Evolutionary conservation across 2,329 filamentous ascomycete genomes (phyloP), one percentile per base, ranked within the genome.

Genomic region (Chaetoscypha palmicola): DNA sequence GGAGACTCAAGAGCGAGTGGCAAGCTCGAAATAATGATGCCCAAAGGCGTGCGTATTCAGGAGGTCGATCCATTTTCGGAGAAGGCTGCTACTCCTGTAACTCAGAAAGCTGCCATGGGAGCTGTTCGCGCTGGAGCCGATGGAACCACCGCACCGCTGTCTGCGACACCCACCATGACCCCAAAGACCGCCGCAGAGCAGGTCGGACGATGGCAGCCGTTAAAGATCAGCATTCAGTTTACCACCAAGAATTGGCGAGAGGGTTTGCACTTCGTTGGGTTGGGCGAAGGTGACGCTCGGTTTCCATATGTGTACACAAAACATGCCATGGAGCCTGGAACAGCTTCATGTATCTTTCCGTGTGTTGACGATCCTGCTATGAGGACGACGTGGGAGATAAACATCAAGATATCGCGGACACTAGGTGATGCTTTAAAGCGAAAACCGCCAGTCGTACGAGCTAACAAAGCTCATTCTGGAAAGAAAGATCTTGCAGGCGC

Each of bases 241-340:
- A 70, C 73, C 17, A 78, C 87, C 24, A 79, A 78, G 39, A 78
- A 79, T 54, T 82, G 90, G 39, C 76, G 87, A 35, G 92, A 98
- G 62, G 91, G 88, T 17, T 65, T 97, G 46, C 90, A 96, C 48
- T 98, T 96, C 65, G 86, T 94, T 12, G 90, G 92, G 3, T 76
- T 92, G 28, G 81, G 88, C 34, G 80, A 82, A 45, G 77, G 81
- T 39, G 91, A 96, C 61, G 72, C 73, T 44, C 78, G 90, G 49
- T 98, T 90, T 62, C 89, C 92, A 0, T 91, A 98, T 67, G 81
- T 86, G 38, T 98, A 94, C 63, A 94, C 91, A 0, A 83, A 82
- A 31, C 89, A 91, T 58, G 85, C 83, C 2, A 70, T 83, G 32
- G 82, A 86, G 49, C 79, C 88, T 0, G 89, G 90, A 22, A 82